Evolutionary conservation across 2,329 filamentous ascomycete species (phyloP).

Genomic region (Curvularia hawaiiensis): DNA sequence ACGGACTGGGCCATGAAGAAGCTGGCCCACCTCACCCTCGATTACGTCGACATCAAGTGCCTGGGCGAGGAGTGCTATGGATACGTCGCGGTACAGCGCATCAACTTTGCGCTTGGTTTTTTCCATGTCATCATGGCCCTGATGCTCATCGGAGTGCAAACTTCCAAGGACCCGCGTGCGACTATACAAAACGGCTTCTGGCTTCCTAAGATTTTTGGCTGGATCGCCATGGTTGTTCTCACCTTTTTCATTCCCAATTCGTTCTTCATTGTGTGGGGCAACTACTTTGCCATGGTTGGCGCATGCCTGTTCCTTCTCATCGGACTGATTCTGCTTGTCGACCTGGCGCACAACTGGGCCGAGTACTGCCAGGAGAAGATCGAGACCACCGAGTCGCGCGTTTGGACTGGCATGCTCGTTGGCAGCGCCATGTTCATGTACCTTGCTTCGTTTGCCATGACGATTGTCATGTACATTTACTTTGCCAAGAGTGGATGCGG

Average conservation of each 20-base stretch:
- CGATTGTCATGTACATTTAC: constrained; percentile 95
- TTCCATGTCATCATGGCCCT: constrained; percentile 89
- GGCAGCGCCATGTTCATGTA: constrained; percentile 96
- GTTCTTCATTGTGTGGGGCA: constrained; percentile 96
- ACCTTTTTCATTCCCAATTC: constrained; percentile 95
- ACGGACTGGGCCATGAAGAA: constrained; percentile 98
- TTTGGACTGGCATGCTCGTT: constrained; percentile 87
- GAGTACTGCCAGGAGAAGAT: constrained; percentile 96
- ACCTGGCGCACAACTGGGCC: constrained; percentile 95
- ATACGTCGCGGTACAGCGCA: constrained; percentile 94
- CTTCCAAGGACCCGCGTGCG: constrained; percentile 85
- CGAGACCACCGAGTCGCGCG: constrained; percentile 80
- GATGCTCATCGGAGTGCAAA: constrained; percentile 83
- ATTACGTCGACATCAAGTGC: constrained; percentile 96
- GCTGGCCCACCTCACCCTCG: constrained; percentile 85
- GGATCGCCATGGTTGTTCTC: constrained; percentile 83
- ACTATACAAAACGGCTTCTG: constrained; percentile 97
- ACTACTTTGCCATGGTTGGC: constrained; percentile 85
- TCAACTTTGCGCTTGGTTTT: constrained; percentile 95
- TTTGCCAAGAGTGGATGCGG: constrained; percentile 81
- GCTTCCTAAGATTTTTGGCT: constrained; percentile 93
- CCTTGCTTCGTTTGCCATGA: constrained; percentile 87
- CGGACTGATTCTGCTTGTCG: constrained; percentile 88
- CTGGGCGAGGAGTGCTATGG: constrained; percentile 88
- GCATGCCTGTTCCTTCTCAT: constrained; percentile 94